A percentile compares a stretch with the other conserved stretches of the same genome.
phyloP scores from a whole-genome alignment of 2,329 filamentous ascomycete species.

The Colletotrichum liaoningense region DNA sequence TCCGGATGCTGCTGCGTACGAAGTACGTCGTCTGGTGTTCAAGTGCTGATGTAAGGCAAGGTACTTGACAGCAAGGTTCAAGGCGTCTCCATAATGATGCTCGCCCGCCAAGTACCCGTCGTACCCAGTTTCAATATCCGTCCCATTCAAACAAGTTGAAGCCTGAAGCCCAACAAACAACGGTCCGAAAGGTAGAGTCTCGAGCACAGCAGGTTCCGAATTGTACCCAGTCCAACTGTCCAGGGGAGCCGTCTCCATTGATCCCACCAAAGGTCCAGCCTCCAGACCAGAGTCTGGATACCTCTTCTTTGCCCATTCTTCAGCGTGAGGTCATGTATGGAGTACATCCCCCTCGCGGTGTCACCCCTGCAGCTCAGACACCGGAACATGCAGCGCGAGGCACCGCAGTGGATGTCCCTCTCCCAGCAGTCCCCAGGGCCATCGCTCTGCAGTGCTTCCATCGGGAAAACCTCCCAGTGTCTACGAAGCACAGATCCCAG shows the following conservation, averaged over 20 bases:
- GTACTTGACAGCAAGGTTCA: slow-evolving; percentile 13
- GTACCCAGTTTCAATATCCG: slow-evolving; percentile 31
- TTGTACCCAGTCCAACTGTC: not conserved
- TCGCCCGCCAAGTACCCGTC: slow-evolving; percentile 1
- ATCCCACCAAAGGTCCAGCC: no score
- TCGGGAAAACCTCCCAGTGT: not conserved
- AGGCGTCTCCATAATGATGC: slow-evolving; percentile 22
- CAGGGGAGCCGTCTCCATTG: no score
- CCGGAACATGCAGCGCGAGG: slow-evolving; percentile 25
- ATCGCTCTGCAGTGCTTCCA: not conserved
- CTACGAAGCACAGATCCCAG: not conserved
- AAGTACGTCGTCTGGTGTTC: no score
- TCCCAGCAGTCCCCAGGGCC: not conserved
- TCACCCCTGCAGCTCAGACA: slow-evolving; percentile 31
- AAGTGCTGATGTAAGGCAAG: no score
- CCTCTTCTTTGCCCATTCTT: slow-evolving; percentile 24
- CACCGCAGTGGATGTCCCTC: not conserved
- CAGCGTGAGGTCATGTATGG: slow-evolving; percentile 31
- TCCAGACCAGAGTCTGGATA: not conserved
- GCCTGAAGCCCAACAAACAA: not conserved
- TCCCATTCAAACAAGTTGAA: not conserved
- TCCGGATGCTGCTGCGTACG: not conserved
- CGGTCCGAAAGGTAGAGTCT: not conserved
- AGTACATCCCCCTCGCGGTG: slow-evolving; percentile 15
- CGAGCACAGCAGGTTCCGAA: not conserved